Percentiles rank a stretch among this genome's conserved stretches.
Conservation (phyloP, 202 grass and related monocot genomes). For the Elaeis oleifera region DNA sequence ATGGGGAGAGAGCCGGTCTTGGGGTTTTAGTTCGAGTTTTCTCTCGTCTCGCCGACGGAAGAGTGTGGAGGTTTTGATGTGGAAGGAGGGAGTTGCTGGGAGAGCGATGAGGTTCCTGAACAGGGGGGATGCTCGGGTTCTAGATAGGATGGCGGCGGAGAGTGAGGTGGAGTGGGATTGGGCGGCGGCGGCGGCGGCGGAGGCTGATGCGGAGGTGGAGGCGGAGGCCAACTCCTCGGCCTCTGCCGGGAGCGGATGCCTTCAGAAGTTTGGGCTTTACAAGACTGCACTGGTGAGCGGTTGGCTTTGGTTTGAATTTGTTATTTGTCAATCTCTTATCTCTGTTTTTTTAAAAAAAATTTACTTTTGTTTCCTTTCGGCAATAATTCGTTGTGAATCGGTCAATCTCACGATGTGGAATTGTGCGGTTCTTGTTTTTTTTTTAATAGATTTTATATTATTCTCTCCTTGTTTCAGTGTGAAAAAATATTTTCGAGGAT, state of each 20-base stretch:
- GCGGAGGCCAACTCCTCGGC: neutral
- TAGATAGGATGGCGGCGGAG: constrained; percentile 18
- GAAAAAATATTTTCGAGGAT: too few relatives aligned
- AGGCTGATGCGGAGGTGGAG: neutral
- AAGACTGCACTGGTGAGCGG: constrained; percentile 79
- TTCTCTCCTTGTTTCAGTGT: too few relatives aligned
- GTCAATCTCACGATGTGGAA: too few relatives aligned
- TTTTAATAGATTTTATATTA: too few relatives aligned
- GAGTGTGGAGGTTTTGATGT: neutral
- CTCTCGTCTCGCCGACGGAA: neutral
- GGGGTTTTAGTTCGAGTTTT: too few relatives aligned
- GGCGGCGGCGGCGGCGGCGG: constrained; percentile 1
- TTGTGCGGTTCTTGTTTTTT: too few relatives aligned
- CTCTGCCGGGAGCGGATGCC: constrained; percentile 28
- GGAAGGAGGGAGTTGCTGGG: neutral
- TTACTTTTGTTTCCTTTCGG: neutral
- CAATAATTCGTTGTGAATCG: too few relatives aligned
- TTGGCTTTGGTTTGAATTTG: constrained; percentile 12
- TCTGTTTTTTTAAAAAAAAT: constrained; percentile 6
- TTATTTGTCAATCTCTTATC: neutral
- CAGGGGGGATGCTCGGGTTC: neutral
- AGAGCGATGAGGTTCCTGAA: neutral
- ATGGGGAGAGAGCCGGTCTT: too few relatives aligned
- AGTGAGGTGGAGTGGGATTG: constrained; percentile 2
- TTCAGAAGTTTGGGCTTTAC: constrained; percentile 91